phyloP scores from a whole-genome alignment of 768 basidiomycete species.

The Tulasnella calospora region DNA sequence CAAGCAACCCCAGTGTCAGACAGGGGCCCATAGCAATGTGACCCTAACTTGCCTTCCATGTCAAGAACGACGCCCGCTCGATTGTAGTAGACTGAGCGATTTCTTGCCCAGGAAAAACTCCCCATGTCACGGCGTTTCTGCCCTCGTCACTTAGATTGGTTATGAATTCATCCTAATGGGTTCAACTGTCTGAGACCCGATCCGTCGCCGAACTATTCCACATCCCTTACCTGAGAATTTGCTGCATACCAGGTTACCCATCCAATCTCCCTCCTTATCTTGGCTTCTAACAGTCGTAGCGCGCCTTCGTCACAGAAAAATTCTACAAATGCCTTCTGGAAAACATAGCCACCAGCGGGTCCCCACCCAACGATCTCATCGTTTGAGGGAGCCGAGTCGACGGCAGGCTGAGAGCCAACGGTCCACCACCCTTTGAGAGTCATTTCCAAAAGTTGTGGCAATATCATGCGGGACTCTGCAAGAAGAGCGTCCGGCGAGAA shows the following conservation, averaged over 20 bases:
- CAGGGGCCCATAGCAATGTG: neutral
- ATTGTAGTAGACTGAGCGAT: conserved; percentile 95
- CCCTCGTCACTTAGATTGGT: conserved; percentile 75
- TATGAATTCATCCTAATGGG: conserved; percentile 61
- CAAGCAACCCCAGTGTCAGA: conserved; percentile 16
- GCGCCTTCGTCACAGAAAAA: conserved; percentile 73
- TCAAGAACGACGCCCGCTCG: conserved; percentile 86
- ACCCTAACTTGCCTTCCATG: conserved; percentile 76
- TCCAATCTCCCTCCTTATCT: conserved; percentile 50
- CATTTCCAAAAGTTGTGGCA: conserved; percentile 68
- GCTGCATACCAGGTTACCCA: conserved; percentile 85
- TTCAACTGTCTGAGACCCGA: neutral
- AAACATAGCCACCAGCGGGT: conserved; percentile 86
- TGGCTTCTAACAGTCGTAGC: conserved; percentile 55
- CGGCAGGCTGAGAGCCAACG: conserved; percentile 91
- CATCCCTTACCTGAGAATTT: conserved; percentile 59
- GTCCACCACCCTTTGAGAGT: conserved; percentile 89
- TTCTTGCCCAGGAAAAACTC: conserved; percentile 94
- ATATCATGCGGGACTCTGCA: conserved; percentile 73
- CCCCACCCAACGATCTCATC: conserved; percentile 90
- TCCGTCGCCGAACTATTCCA: neutral
- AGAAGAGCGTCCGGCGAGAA: conserved; percentile 82
- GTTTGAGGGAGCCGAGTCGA: conserved; percentile 69
- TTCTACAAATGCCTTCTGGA: conserved; percentile 96
- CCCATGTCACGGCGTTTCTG: conserved; percentile 97